Conservation (phyloP, 2,329 filamentous ascomycete genomes). For the Xylariaceae sp. region DNA sequence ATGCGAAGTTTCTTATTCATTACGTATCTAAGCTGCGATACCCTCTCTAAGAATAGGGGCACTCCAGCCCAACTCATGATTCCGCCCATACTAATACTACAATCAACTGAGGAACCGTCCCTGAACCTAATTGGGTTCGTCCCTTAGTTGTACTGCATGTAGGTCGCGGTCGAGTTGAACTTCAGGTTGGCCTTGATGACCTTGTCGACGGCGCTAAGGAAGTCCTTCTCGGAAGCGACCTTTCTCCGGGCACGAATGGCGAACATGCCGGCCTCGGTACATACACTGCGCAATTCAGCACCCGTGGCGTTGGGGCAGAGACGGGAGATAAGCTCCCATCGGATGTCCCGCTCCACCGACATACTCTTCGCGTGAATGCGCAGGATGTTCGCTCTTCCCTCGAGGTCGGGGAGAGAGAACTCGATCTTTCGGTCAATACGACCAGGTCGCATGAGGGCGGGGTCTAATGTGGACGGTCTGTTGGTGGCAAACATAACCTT, state of each 20-base stretch:
- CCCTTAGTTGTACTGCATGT: conserved; percentile 97
- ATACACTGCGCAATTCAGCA: conserved; percentile 91
- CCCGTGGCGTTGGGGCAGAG: conserved; percentile 96
- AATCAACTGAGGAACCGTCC: conserved; percentile 7
- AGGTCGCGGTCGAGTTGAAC: conserved; percentile 97
- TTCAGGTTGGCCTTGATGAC: conserved; percentile 99
- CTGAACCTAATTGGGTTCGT: not conserved
- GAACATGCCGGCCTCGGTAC: conserved; percentile 98
- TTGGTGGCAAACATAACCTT: conserved; percentile 99
- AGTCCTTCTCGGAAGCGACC: conserved; percentile 98
- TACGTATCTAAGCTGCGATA: conserved; percentile 12
- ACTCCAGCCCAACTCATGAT: conserved; percentile 6
- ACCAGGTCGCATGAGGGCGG: conserved; percentile 93
- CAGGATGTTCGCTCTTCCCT: conserved; percentile 94
- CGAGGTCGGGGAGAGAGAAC: conserved; percentile 93
- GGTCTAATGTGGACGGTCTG: conserved; percentile 88
- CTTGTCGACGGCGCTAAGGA: conserved; percentile 96
- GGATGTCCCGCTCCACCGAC: conserved; percentile 97
- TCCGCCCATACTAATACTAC: conserved; percentile 17
- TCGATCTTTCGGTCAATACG: conserved; percentile 99
- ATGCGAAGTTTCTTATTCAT: conserved; percentile 11
- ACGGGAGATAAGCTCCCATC: conserved; percentile 97
- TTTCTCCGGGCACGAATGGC: conserved; percentile 91
- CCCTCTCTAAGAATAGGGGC: conserved; percentile 10
- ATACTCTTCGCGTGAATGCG: conserved; percentile 99